Evolutionary conservation across 495 filamentous ascomycete genomes (phyloP).

Genomic region (Tuber melanosporum): DNA sequence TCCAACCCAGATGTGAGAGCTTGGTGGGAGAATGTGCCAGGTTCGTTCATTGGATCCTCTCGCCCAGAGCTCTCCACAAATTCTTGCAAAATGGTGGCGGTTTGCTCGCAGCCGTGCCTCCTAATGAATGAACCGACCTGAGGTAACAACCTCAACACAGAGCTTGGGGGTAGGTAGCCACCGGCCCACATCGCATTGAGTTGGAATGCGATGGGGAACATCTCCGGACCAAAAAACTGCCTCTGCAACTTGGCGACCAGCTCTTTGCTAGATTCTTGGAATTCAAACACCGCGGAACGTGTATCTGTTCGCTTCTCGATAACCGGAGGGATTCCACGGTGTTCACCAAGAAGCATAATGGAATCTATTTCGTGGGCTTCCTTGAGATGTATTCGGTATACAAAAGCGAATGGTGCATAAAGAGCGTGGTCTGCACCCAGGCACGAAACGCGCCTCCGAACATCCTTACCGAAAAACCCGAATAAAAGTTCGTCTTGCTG

Average conservation of each 20-base stretch:
- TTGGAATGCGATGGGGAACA: slow-evolving; percentile 39
- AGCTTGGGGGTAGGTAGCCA: slow-evolving; percentile 32
- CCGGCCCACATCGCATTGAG: slow-evolving; percentile 35
- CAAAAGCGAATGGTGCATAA: slow-evolving; percentile 36
- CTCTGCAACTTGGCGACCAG: slow-evolving; percentile 17
- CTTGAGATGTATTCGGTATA: slow-evolving; percentile 31
- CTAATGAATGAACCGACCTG: slow-evolving; percentile 14
- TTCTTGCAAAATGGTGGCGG: slow-evolving; percentile 22
- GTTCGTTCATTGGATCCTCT: slow-evolving; percentile 41
- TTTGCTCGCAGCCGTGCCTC: slow-evolving; percentile 10
- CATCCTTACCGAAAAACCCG: neutral
- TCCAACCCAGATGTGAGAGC: slow-evolving; percentile 48
- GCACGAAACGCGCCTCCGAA: slow-evolving; percentile 20
- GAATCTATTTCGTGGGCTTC: slow-evolving; percentile 5
- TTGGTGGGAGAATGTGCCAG: slow-evolving; percentile 44
- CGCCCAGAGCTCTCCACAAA: slow-evolving; percentile 24
- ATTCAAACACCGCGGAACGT: slow-evolving; percentile 6
- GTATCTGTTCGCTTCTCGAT: slow-evolving; percentile 10
- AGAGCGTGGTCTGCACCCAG: slow-evolving; percentile 27
- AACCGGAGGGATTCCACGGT: slow-evolving; percentile 33
- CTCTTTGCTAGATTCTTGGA: slow-evolving; percentile 20
- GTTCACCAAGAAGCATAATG: slow-evolving; percentile 14
- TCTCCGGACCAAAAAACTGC: slow-evolving; percentile 14
- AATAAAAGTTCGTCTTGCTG: neutral
- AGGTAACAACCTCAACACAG: slow-evolving; percentile 29